Evolutionary conservation across 768 basidiomycete species (phyloP), one percentile per base, ranked within the genome.

Genomic region (Lentinula sp.): DNA sequence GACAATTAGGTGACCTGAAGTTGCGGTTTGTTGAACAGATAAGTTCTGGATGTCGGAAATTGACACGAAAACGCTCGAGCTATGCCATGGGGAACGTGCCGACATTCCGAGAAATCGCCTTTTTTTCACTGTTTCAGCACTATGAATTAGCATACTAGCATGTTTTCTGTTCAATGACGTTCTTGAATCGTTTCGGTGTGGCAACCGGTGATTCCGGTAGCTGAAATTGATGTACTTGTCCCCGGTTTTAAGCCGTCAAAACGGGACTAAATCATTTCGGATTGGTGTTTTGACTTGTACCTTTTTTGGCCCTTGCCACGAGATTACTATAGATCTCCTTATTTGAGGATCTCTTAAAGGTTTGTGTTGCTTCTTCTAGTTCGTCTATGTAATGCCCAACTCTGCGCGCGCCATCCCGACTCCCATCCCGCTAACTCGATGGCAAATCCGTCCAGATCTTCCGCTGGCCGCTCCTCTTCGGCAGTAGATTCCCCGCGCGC

Each of bases 141-240:
- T 28, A 28, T 28, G 28, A 28, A 28, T 28, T 28, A 28, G 28
- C 28, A 28, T 6, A 28, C 4, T 28, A 28, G 28, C 28, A 28
- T 6, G 18, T 4, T 54, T 20, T 52, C 15, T 35, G 35, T 37
- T 39, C 12, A 41, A 37, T 52, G 35, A 20, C 35, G 18, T 54
- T 54, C 28, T 32, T 20, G 54, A 23, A 39, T 20, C 54, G 33
- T 55, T 56, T 56, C 55, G 53, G 36, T 37, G 32, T 37, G 39
- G 55, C 39, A 37, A 56, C 18, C 55, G 55, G 55, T 56, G 55
- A 56, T 56, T 43, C 55, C 55, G 55, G 55, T 56, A 20, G 13
- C 23, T 56, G 41, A 13, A 54, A 54, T 37, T 54, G 36, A 54
- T 54, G 36, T 7, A 39, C 53, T 54, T 54, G 35, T 48, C 35